These are phyloP conservation scores for Cardamine occulta DNA, from an alignment of 345 rosid genomes.

Conservation along the genomic window DNA sequence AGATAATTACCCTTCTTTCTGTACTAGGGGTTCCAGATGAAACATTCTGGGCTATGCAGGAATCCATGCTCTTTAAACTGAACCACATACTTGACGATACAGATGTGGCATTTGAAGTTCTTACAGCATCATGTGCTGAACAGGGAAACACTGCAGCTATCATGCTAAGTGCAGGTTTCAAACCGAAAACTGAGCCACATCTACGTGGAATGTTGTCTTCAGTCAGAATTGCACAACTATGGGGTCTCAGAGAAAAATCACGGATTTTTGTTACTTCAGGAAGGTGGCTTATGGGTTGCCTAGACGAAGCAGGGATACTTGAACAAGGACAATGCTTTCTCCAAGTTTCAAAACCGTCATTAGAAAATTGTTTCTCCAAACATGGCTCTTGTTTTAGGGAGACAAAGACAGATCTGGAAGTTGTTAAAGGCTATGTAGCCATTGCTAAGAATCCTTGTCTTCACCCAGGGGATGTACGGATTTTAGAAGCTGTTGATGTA, in stretches of 20 bases:
- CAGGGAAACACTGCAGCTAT: conserved; percentile 82
- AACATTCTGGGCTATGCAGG: conserved; percentile 78
- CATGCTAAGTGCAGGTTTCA: conserved; percentile 91
- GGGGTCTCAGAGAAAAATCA: conserved; percentile 85
- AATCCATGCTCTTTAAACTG: conserved; percentile 61
- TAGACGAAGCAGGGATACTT: conserved; percentile 82
- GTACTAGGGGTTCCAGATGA: conserved; percentile 66
- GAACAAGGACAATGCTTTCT: conserved; percentile 91
- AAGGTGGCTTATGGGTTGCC: conserved; percentile 95
- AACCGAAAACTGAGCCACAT: conserved; percentile 79
- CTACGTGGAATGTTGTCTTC: conserved; percentile 83
- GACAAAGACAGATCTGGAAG: conserved; percentile 56
- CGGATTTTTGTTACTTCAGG: conserved; percentile 81
- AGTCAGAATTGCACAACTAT: conserved; percentile 81
- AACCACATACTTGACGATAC: conserved; percentile 66
- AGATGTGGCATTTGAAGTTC: conserved; percentile 81
- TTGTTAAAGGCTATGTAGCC: conserved; percentile 67
- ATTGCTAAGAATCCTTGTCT: conserved; percentile 93
- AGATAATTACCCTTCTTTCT: conserved; percentile 79
- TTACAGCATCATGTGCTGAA: conserved; percentile 76
- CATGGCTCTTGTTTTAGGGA: conserved; percentile 77
- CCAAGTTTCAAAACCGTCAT: conserved; percentile 75
- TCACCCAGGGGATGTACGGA: conserved; percentile 91
- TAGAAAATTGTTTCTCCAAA: conserved; percentile 72
- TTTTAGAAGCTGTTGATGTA: conserved; percentile 87